Evolutionary conservation across 2,329 filamentous ascomycete genomes (phyloP).

Genomic region (Diaporthe citriasiana): DNA sequence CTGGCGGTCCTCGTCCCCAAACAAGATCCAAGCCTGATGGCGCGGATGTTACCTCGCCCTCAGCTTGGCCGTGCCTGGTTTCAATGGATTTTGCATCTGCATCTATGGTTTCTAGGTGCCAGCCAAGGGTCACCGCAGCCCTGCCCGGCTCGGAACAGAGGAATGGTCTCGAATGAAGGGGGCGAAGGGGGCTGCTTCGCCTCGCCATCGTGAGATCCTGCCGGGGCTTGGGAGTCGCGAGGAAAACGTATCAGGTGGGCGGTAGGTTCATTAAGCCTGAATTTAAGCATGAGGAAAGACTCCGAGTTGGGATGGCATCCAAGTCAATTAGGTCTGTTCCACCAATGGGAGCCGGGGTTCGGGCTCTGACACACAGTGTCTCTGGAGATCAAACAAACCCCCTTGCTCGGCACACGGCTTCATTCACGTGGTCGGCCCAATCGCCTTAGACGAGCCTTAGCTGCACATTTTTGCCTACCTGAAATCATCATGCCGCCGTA

Average conservation of each 20-base stretch:
- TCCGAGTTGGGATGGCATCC: slow-evolving; percentile 25
- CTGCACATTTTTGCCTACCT: not conserved
- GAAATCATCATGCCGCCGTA: not conserved
- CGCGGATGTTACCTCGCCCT: not conserved
- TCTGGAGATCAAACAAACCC: slow-evolving; percentile 40
- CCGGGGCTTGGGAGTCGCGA: slow-evolving; percentile 9
- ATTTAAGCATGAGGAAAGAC: slow-evolving; percentile 34
- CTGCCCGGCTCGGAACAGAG: slow-evolving; percentile 12
- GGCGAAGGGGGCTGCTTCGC: not conserved
- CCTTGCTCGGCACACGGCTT: slow-evolving; percentile 27
- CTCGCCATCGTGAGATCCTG: slow-evolving; percentile 24
- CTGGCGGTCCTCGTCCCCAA: not conserved
- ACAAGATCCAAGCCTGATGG: not conserved
- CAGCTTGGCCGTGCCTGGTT: slow-evolving; percentile 17
- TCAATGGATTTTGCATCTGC: not conserved
- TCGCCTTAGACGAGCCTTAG: not conserved
- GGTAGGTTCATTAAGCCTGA: slow-evolving; percentile 20
- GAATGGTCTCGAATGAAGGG: not conserved
- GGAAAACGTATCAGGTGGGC: slow-evolving; percentile 6
- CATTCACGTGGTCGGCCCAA: not conserved
- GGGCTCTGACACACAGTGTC: slow-evolving; percentile 31
- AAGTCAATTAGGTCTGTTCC: not conserved
- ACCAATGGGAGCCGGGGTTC: slow-evolving; percentile 9
- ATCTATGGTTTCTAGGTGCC: not conserved
- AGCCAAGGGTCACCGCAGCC: not conserved